Evolutionary conservation across 768 basidiomycete species (phyloP), one percentile per base, ranked within the genome.

Genomic region (Tremella mesenterica): DNA sequence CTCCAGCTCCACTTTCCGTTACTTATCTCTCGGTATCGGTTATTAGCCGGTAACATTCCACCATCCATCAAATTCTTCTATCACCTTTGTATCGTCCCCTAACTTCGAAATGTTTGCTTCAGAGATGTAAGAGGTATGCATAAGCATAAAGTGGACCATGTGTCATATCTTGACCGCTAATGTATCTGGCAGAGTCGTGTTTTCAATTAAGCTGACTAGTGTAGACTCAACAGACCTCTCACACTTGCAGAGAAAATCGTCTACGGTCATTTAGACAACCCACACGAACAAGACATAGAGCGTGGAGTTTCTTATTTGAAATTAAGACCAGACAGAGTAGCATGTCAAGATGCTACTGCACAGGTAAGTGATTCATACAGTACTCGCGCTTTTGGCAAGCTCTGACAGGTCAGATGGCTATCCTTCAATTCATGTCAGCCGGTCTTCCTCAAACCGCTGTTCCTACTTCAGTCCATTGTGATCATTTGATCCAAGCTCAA

Each of bases 391-490:
- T 76, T 5, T 77, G 76, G 68, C 77, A 77, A 62, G 77, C 77
- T 69, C 76, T 76, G 34, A 78, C 76, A 62, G 76, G 75, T 0
- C 74, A 97, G 88, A 99, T 99, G 95, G 95, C 95, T 18, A 82
- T 99, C 52, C 81, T 99, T 61, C 95, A 99, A 80, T 99, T 99
- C 82, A 99, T 99, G 95, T 96, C 95, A 48, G 91, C 95, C 16
- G 93, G 93, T 59, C 91, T 99, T 81, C 88, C 88, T 73, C 93
- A 90, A 43, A 89, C 88, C 34, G 93, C 93, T 43, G 92, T 96
- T 59, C 93, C 93, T 29, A 93, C 93, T 61, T 93, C 95, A 59
- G 95, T 99, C 41, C 93, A 99, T 80, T 96, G 92, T 73, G 93
- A 99, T 77, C 93, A 99, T 77, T 81, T 99, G 72, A 96, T 99